Conservation (phyloP, 139 green algal genomes). For the Coccomyxa sp. region DNA sequence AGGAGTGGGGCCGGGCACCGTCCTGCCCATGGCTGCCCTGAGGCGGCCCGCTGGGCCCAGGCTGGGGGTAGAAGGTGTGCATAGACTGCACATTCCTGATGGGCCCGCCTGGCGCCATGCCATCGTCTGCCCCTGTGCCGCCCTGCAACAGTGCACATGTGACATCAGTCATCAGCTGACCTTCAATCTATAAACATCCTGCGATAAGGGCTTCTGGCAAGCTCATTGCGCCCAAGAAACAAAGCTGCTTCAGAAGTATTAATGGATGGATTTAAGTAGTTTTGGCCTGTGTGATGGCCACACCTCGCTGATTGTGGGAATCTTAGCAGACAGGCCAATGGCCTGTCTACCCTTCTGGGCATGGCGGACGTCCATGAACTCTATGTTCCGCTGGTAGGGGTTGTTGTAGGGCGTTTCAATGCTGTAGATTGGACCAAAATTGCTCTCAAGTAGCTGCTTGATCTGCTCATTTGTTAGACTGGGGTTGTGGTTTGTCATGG, state of each 20-base stretch:
- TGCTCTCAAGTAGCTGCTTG: slow-evolving; percentile 60
- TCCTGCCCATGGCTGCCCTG: not conserved
- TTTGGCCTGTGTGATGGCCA: not conserved
- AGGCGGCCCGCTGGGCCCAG: not conserved
- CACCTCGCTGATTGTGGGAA: slow-evolving; percentile 8
- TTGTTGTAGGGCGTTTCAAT: slow-evolving; percentile 17
- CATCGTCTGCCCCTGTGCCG: not conserved
- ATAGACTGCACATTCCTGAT: slow-evolving; percentile 51
- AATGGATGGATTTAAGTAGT: not conserved
- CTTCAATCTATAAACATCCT: not conserved
- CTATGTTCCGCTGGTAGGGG: slow-evolving; percentile 53
- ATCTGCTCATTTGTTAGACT: slow-evolving; percentile 67
- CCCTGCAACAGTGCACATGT: not conserved
- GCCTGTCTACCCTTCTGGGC: slow-evolving; percentile 32
- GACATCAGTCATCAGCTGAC: not conserved
- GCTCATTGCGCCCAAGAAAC: not conserved
- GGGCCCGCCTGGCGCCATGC: slow-evolving; percentile 7
- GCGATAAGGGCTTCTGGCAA: not conserved
- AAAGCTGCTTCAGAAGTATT: not conserved
- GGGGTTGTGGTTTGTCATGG: slow-evolving; percentile 78
- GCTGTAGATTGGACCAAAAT: slow-evolving; percentile 80
- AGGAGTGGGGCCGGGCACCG: not conserved
- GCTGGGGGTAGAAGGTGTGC: slow-evolving; percentile 13
- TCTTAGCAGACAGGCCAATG: not conserved
- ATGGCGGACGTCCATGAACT: slow-evolving; percentile 84